Percentiles rank a stretch among this genome's conserved stretches.
These are phyloP conservation scores for Amoeboradix gromovi DNA, from an alignment of 371 early-diverging fungal species.

Conservation along the genomic window DNA sequence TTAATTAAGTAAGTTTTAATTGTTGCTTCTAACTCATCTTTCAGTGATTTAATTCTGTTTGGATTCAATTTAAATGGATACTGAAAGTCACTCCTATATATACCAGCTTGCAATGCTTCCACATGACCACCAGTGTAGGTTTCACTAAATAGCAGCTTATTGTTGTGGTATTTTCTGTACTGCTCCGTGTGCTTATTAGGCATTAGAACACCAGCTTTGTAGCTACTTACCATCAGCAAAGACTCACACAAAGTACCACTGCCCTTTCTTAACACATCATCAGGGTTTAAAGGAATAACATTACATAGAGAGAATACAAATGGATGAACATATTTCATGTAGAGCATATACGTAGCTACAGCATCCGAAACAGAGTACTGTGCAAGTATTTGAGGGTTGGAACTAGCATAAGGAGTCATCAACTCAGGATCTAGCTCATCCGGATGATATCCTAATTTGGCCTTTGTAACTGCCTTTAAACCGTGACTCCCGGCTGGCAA, in stretches of 20 bases:
- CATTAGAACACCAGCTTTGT: slow-evolving; percentile 66
- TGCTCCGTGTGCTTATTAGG: slow-evolving; percentile 72
- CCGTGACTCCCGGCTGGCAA: slow-evolving; percentile 94
- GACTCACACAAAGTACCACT: slow-evolving; percentile 95
- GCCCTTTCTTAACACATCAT: slow-evolving; percentile 86
- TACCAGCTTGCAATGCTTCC: slow-evolving; percentile 92
- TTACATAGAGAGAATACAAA: slow-evolving; percentile 97
- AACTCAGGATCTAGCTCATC: slow-evolving; percentile 97
- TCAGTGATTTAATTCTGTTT: slow-evolving; percentile 41
- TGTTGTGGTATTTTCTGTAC: slow-evolving; percentile 45
- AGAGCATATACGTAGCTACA: slow-evolving; percentile 94
- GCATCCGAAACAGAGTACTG: slow-evolving; percentile 99
- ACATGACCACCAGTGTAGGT: slow-evolving; percentile 98
- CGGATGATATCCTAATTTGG: slow-evolving; percentile 93
- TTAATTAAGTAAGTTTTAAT: slow-evolving; percentile 54
- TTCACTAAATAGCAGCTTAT: slow-evolving; percentile 70
- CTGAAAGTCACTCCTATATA: slow-evolving; percentile 86
- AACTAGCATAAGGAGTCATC: slow-evolving; percentile 40
- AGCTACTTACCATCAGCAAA: slow-evolving; percentile 54
- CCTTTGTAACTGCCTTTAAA: slow-evolving; percentile 63
- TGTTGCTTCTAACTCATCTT: slow-evolving; percentile 67
- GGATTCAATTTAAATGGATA: slow-evolving; percentile 52
- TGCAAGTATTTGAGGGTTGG: slow-evolving; percentile 73
- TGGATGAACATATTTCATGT: slow-evolving; percentile 97
- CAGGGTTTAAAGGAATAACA: slow-evolving; percentile 87